Base-by-base conservation (phyloP, 2,329 filamentous ascomycete genomes). In the Cephalotrichum gorgonifer region DNA sequence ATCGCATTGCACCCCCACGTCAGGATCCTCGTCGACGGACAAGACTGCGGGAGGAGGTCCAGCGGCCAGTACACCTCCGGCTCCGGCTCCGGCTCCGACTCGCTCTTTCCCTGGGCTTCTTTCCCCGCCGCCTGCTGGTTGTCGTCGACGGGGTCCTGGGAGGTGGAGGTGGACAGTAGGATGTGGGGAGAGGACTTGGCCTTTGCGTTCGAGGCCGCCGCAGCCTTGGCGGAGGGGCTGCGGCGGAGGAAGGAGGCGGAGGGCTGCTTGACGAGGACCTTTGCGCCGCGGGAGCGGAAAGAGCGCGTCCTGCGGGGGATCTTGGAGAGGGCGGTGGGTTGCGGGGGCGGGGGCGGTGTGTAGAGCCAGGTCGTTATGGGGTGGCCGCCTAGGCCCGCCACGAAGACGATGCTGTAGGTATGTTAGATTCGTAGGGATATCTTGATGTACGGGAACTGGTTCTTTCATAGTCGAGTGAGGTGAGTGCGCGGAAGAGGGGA, bases 1-100 rank as follows among this genome's bases (percentile, higher is more conserved):
- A 62, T 54, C 2, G 56, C 59, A 27, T 60, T 58, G 49, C 60
- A 63, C 2, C 61, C 62, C 60, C 60, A 64, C 4, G 57, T 60
- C 6, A 59, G 53, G 7, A 64, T 53, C 20, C 62, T 54, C 4
- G 56, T 53, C 14, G 55, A 56, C 3, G 60, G 59, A 30, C 61
- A 64, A 23, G 60, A 57, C 5, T 56, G 48, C 0, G 62, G 62
- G 2, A 64, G 55, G 7, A 64, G 55, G 25, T 62, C 60, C 1
- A 62, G 43, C 5, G 61, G 62, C 62, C 62, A 64, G 52, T 58
- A 64, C 1, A 57, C 50, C 22, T 53, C 50, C 41, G 23, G 15
- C 33, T 52, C 41, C 23, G 51, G 26, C 17, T 43, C 35, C 2
- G 4, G n/a, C 4, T 6, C n/a, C 17, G 22, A 7, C 35, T 39